These are phyloP conservation scores for Amanita fuliginea DNA, from an alignment of 768 basidiomycete species.

Conservation along the genomic window DNA sequence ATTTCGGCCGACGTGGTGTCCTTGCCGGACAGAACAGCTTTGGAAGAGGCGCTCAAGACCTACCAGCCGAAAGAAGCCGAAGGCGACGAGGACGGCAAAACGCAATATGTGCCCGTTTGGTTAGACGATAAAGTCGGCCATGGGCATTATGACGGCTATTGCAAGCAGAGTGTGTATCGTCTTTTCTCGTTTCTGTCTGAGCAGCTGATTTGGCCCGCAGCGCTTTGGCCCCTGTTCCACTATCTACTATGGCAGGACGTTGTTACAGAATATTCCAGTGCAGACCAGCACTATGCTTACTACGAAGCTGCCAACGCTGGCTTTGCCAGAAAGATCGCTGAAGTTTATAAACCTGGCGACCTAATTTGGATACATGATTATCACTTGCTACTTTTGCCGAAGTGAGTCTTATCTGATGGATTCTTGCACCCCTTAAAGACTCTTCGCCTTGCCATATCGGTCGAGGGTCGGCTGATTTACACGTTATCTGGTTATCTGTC, in stretches of 20 bases:
- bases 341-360: constrained; percentile 80
- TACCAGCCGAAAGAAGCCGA: constrained; percentile 55
- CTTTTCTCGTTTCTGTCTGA: constrained; percentile 1
- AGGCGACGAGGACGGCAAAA: constrained; percentile 39
- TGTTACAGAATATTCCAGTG: constrained; percentile 77
- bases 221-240: constrained; percentile 96
- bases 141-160: constrained; percentile 95
- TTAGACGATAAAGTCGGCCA: constrained; percentile 82
- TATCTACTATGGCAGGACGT: constrained; percentile 98
- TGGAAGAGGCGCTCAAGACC: constrained; percentile 52
- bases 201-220: constrained; percentile 24
- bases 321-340: constrained; percentile 65
- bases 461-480: constrained; percentile 5
- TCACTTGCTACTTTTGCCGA: constrained; percentile 86
- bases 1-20: constrained; percentile 42
- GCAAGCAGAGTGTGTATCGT: constrained; percentile 77
- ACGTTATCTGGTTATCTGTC: not conserved
- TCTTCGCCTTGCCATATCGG: not conserved
- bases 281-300: constrained; percentile 71
- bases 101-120: constrained; percentile 85
- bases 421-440: not conserved
- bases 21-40: constrained; percentile 49
- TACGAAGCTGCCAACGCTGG: constrained; percentile 78
- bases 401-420: constrained; percentile 15
- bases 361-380: constrained; percentile 95